Evolutionary conservation across 2,329 filamentous ascomycete genomes (phyloP).

Genomic region (Botrytis elliptica): DNA sequence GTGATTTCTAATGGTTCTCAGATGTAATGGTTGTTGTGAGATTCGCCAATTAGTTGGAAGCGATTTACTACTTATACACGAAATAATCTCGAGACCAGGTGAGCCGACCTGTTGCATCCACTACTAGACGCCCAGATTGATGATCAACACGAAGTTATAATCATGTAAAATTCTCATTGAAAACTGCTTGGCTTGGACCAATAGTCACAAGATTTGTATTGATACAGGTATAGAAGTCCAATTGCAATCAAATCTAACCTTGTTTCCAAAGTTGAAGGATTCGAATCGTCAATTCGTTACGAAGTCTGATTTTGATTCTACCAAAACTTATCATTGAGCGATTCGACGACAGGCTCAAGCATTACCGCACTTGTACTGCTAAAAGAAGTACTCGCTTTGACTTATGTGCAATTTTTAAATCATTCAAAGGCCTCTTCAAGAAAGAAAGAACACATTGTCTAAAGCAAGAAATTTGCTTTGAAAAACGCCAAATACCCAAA

Average conservation of each 20-base stretch:
- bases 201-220: too few species aligned
- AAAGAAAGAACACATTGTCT: neutral
- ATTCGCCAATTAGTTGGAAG: too few species aligned
- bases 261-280: neutral
- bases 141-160: too few species aligned
- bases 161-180: too few species aligned
- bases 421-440: neutral
- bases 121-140: too few species aligned
- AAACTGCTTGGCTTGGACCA: too few species aligned
- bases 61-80: neutral
- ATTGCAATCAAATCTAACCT: neutral
- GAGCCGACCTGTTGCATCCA: neutral
- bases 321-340: too few species aligned
- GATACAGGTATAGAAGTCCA: neutral
- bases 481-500: neutral
- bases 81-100: neutral
- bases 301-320: too few species aligned
- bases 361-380: too few species aligned
- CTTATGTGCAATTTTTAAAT: too few species aligned
- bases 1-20: neutral
- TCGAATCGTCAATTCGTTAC: neutral
- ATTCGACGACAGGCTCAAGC: too few species aligned
- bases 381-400: too few species aligned
- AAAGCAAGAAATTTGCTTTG: neutral
- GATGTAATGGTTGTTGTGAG: neutral